These are phyloP conservation scores for Thalassiosira gravida DNA, from an alignment of 352 stramenopile genomes.

Conservation along the genomic window DNA sequence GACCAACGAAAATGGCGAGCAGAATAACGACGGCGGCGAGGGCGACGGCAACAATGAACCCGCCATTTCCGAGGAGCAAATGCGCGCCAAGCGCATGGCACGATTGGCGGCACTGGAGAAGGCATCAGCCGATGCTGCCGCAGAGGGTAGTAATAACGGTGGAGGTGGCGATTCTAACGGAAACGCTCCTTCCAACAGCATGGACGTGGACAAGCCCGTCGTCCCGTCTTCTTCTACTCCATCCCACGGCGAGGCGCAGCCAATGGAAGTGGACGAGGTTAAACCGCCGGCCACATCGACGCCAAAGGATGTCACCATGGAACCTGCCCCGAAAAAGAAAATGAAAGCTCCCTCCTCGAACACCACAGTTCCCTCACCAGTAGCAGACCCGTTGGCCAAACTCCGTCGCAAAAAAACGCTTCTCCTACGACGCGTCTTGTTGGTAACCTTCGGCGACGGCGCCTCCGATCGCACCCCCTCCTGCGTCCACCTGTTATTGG, in stretches of 20 bases:
- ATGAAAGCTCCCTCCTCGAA: constrained; percentile 24
- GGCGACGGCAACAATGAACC: constrained; percentile 23
- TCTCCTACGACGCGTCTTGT: constrained; percentile 67
- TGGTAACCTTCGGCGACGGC: constrained; percentile 48
- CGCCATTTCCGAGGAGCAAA: constrained; percentile 71
- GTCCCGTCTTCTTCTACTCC: not conserved
- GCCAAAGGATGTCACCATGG: constrained; percentile 3
- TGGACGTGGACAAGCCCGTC: constrained; percentile 28
- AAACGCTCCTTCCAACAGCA: constrained; percentile 2
- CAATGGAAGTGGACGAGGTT: constrained; percentile 41
- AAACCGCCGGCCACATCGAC: constrained; percentile 3
- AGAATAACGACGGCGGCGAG: not conserved
- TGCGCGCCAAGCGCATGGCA: constrained; percentile 76
- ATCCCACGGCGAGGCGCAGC: not conserved
- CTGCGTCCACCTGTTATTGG: constrained; percentile 28
- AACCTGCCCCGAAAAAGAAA: constrained; percentile 35
- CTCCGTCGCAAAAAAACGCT: constrained; percentile 71
- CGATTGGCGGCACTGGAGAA: constrained; percentile 68
- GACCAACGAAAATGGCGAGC: constrained; percentile 7
- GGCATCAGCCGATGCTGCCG: constrained; percentile 18
- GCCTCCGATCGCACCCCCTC: constrained; percentile 13
- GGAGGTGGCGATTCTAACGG: constrained; percentile 3
- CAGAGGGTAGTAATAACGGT: not conserved
- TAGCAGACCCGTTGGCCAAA: constrained; percentile 60
- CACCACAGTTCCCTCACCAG: not conserved